Percentiles rank a stretch among this genome's conserved stretches.
phyloP scores from a whole-genome alignment of 345 rosid genomes.

The Barbarea vulgaris region DNA sequence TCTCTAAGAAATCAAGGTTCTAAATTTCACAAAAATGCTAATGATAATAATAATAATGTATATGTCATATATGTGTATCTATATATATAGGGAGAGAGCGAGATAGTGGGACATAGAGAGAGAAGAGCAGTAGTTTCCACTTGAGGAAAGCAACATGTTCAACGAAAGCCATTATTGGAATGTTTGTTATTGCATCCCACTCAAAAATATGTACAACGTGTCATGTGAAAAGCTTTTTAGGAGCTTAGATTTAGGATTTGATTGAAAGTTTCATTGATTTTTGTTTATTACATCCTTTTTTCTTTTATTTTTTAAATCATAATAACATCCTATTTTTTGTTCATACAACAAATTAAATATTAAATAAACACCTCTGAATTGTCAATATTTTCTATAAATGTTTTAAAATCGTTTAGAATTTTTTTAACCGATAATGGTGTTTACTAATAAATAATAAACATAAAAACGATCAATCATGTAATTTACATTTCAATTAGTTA shows the following conservation, averaged over 20 bases:
- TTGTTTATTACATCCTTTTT: not conserved
- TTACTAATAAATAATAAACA: not conserved
- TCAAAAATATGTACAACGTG: constrained; percentile 34
- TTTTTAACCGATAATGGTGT: not conserved
- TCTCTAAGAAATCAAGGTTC: constrained; percentile 28
- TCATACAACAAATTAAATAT: not conserved
- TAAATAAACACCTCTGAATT: not conserved
- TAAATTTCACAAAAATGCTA: not conserved
- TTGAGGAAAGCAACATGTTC: constrained; percentile 49
- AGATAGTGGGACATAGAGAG: constrained; percentile 35
- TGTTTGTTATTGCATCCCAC: constrained; percentile 43
- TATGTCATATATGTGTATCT: not conserved
- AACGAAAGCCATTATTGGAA: constrained; percentile 60
- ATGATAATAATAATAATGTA: not conserved
- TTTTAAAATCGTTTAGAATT: not conserved
- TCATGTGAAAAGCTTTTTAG: constrained; percentile 10
- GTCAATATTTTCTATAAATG: not conserved
- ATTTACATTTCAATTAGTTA: not conserved
- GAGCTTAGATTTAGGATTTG: constrained; percentile 1
- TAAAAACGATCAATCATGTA: not conserved
- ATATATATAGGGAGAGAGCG: not conserved
- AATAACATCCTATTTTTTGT: not conserved
- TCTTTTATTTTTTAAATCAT: not conserved
- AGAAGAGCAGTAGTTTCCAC: constrained; percentile 46
- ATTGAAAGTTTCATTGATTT: constrained; percentile 2